phyloP scores from a whole-genome alignment of 768 basidiomycete species.

The Phlebiopsis flavidoalba region DNA sequence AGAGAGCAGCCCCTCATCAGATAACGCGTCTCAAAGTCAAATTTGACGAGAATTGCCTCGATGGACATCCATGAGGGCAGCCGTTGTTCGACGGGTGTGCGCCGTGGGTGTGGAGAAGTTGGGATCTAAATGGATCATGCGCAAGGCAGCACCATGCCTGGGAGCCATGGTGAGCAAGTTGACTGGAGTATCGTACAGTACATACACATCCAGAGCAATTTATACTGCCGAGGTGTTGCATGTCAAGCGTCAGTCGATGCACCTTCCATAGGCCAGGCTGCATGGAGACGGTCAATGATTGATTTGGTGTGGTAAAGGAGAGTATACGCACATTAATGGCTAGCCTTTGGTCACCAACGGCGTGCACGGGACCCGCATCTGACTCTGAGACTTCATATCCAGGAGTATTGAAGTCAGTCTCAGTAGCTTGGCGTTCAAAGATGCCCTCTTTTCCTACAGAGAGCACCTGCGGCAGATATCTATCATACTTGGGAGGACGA shows the following conservation, averaged over 20 bases:
- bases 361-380: background rate
- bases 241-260: background rate
- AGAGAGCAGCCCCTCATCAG: conserved; percentile 7
- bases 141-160: conserved; percentile 11
- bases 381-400: background rate
- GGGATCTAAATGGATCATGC: conserved; percentile 1
- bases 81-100: background rate
- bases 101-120: background rate
- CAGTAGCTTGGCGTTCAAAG: conserved; percentile 4
- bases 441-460: background rate
- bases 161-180: no score
- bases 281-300: background rate
- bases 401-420: conserved; percentile 4
- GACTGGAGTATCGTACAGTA: no score
- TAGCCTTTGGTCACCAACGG: background rate
- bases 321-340: background rate
- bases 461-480: background rate
- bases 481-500: conserved; percentile 1
- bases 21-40: conserved; percentile 2
- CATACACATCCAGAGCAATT: conserved; percentile 14
- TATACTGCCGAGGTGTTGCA: conserved; percentile 7
- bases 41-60: background rate
- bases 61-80: background rate
- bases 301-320: background rate
- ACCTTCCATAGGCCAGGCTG: conserved; percentile 6